Percentiles rank a stretch among this genome's conserved stretches.
These are phyloP conservation scores for Gamarada debralockiae DNA, from an alignment of 495 filamentous ascomycete species.

Conservation along the genomic window DNA sequence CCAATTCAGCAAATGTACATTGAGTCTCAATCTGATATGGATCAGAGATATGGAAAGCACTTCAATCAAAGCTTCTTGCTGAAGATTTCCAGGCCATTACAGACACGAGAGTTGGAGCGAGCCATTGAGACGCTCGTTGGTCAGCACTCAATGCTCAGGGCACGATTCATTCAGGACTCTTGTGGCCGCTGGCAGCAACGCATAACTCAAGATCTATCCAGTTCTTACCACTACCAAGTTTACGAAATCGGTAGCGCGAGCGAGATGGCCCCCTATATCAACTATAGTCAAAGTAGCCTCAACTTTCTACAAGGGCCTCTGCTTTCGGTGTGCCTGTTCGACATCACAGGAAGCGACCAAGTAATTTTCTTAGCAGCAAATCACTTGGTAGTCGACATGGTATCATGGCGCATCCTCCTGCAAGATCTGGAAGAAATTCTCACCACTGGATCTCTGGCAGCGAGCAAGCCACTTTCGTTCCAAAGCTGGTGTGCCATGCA, in stretches of 20 bases:
- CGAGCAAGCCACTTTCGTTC: conserved; percentile 52
- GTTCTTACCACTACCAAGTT: conserved; percentile 15
- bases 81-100: conserved; percentile 19
- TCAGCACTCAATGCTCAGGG: conserved; percentile 30
- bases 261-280: not conserved
- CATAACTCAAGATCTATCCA: conserved; percentile 1
- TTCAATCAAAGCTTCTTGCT: conserved; percentile 11
- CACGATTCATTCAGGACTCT: not conserved
- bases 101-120: not conserved
- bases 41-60: not conserved
- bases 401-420: conserved; percentile 65
- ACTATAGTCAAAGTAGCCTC: conserved; percentile 25
- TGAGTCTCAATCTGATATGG: conserved; percentile 46
- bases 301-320: conserved; percentile 37
- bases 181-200: conserved; percentile 38
- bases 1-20: conserved; percentile 51
- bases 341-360: conserved; percentile 36
- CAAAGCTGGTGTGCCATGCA: conserved; percentile 57
- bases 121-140: conserved; percentile 35
- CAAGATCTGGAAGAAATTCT: conserved; percentile 64
- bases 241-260: conserved; percentile 10
- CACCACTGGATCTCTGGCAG: conserved; percentile 53
- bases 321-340: conserved; percentile 46
- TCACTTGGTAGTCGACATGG: conserved; percentile 65
- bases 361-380: conserved; percentile 62